Evolutionary conservation across 257 asterid species (phyloP).

Genomic region (Fraxinus cuspidata): DNA sequence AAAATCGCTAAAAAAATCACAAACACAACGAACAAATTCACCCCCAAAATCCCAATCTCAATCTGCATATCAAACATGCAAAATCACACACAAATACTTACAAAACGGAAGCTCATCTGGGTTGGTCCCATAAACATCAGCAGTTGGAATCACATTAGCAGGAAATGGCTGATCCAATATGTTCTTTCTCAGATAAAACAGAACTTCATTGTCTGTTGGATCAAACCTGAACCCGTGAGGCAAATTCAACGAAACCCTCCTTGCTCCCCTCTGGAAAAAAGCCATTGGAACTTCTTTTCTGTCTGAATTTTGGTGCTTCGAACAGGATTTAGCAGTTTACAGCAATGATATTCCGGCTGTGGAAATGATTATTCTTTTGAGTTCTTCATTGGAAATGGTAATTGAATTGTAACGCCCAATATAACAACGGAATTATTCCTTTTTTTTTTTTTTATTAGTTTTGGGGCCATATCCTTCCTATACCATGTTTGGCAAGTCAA

Average conservation of each 20-base stretch:
- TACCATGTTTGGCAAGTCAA: too few relatives aligned
- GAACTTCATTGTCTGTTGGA: background rate
- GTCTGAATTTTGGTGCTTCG: background rate
- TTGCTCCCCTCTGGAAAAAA: background rate
- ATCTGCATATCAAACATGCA: background rate
- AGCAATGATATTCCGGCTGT: background rate
- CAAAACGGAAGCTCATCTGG: constrained; percentile 16
- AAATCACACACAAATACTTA: constrained; percentile 1
- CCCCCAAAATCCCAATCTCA: too few relatives aligned
- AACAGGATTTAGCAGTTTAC: background rate
- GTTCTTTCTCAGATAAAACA: constrained; percentile 4
- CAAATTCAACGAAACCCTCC: background rate
- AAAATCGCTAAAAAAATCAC: too few relatives aligned
- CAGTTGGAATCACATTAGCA: constrained; percentile 14
- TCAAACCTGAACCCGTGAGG: constrained; percentile 10
- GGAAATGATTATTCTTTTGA: background rate
- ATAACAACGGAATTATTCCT: too few relatives aligned
- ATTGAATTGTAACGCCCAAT: background rate
- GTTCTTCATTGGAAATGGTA: background rate
- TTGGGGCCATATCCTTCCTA: too few relatives aligned
- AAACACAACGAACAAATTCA: too few relatives aligned
- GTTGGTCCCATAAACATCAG: constrained; percentile 7
- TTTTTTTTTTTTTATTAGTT: too few relatives aligned
- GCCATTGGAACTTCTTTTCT: background rate
- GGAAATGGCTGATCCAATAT: constrained; percentile 14